A percentile compares a stretch with the other conserved stretches of the same genome.
phyloP scores from a whole-genome alignment of 2,329 filamentous ascomycete genomes.

The Alternaria incomplexa region DNA sequence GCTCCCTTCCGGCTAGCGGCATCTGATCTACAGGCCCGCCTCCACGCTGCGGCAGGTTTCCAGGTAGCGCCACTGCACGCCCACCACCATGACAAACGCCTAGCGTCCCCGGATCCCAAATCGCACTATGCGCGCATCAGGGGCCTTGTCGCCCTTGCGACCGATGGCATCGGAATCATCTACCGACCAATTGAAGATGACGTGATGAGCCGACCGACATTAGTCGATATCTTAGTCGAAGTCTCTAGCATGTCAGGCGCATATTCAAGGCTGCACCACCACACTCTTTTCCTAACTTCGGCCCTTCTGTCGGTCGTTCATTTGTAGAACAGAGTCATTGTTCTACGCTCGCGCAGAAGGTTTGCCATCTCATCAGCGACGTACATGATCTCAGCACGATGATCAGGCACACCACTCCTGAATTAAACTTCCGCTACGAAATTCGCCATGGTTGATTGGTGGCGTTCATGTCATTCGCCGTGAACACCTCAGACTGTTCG shows the following conservation, averaged over 20 bases:
- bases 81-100: neutral
- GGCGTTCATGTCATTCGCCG: neutral
- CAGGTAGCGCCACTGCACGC: neutral
- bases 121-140: neutral
- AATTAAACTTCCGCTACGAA: neutral
- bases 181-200: neutral
- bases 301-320: neutral
- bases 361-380: neutral
- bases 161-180: neutral
- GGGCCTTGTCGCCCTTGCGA: neutral
- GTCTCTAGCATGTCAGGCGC: neutral
- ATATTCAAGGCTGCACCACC: neutral
- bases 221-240: neutral
- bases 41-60: neutral
- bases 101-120: neutral
- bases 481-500: neutral
- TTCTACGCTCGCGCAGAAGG: slow-evolving; percentile 1
- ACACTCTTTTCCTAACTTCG: neutral
- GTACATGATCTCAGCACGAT: neutral
- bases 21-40: neutral
- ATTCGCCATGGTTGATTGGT: neutral
- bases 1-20: neutral
- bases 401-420: neutral
- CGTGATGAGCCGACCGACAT: neutral
- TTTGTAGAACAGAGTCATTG: neutral